Conservation (phyloP, 2,329 filamentous ascomycete species). For the Colletotrichum gigasporum region DNA sequence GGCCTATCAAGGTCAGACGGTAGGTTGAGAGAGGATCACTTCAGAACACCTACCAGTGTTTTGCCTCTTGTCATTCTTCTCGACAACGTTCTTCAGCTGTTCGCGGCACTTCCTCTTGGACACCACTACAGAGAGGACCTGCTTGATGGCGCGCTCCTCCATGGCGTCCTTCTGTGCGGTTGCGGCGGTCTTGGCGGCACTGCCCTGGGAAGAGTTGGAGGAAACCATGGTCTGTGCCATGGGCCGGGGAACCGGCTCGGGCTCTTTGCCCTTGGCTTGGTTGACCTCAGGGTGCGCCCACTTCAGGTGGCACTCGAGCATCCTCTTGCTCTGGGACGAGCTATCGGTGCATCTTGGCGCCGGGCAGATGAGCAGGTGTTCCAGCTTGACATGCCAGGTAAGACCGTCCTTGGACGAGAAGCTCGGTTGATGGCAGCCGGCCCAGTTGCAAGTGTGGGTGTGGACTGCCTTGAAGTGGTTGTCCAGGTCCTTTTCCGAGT, state of each 20-base stretch:
- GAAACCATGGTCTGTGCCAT: neutral
- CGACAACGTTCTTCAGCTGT: constrained; percentile 44
- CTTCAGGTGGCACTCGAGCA: constrained; percentile 48
- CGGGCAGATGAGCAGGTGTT: constrained; percentile 54
- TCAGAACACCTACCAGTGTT: constrained; percentile 34
- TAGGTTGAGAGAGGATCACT: neutral
- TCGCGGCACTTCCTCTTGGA: constrained; percentile 48
- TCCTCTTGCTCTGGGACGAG: constrained; percentile 44
- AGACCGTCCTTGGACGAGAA: constrained; percentile 50
- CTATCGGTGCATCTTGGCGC: constrained; percentile 47
- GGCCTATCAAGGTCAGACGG: constrained; percentile 29
- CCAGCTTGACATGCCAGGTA: constrained; percentile 53
- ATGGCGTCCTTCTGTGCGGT: neutral
- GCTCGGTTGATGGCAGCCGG: constrained; percentile 43
- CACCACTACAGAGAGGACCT: constrained; percentile 39
- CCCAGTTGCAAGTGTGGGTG: constrained; percentile 51
- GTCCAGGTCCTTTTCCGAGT: constrained; percentile 36
- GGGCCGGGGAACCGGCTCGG: constrained; percentile 28
- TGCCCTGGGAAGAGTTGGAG: neutral
- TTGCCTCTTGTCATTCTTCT: constrained; percentile 44
- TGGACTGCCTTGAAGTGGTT: constrained; percentile 39
- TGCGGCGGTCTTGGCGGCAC: neutral
- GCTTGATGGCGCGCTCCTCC: constrained; percentile 34
- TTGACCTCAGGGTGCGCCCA: constrained; percentile 43
- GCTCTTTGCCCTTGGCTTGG: neutral